Percentiles rank a stretch among this genome's conserved stretches.
These are phyloP conservation scores for Skeletonema menzelii DNA, from an alignment of 108 stramenopile species.

Conservation along the genomic window DNA sequence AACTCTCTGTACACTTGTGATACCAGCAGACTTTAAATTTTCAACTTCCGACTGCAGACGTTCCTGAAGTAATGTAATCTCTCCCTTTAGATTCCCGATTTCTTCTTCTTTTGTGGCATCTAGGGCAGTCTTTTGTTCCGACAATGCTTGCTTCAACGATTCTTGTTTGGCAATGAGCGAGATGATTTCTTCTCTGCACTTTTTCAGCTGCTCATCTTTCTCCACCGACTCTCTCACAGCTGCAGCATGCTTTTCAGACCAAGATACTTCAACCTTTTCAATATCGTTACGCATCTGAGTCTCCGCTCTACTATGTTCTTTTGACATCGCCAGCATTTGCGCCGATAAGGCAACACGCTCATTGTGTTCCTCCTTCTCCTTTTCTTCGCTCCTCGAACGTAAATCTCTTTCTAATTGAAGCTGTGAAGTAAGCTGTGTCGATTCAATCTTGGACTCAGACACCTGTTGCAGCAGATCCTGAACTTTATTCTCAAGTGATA, in stretches of 20 bases:
- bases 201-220: not conserved
- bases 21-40: not conserved
- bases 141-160: conserved; percentile 17
- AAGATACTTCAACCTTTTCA: conserved; percentile 5
- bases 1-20: not conserved
- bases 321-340: conserved; percentile 31
- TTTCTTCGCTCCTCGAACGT: conserved; percentile 25
- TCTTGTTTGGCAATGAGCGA: not conserved
- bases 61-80: conserved; percentile 8
- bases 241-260: conserved; percentile 2
- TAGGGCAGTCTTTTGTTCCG: conserved; percentile 7
- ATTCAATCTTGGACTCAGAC: conserved; percentile 7
- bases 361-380: conserved; percentile 30
- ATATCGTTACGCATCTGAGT: conserved; percentile 20
- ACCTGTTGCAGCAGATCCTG: conserved; percentile 9
- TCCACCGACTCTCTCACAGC: not conserved
- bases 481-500: conserved; percentile 2
- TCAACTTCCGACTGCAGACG: conserved; percentile 6
- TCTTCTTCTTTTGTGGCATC: conserved; percentile 25
- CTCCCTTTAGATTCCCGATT: conserved; percentile 13
- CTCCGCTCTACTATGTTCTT: conserved; percentile 28
- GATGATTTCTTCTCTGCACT: conserved; percentile 9
- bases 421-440: conserved; percentile 1
- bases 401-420: conserved; percentile 20
- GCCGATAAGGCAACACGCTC: conserved; percentile 25